Conservation (phyloP, 139 green algal species). For the Axilococcus clingmanii region DNA sequence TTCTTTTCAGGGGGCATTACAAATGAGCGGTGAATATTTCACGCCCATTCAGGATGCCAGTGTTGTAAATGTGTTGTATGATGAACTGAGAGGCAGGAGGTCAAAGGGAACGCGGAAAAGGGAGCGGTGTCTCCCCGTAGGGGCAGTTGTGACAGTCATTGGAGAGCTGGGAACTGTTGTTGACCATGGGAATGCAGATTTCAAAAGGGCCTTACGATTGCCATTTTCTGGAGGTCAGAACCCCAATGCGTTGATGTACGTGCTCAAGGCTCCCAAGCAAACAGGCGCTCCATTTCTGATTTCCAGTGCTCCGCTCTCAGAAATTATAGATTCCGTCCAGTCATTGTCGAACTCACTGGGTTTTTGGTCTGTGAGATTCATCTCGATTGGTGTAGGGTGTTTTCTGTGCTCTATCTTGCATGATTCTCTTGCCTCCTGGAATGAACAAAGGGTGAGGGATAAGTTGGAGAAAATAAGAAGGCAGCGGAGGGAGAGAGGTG, state of each 20-base stretch:
- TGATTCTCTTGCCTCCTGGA: background rate
- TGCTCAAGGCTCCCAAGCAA: background rate
- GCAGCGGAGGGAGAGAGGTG: background rate
- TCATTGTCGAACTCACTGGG: background rate
- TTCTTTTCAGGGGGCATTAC: constrained; percentile 9
- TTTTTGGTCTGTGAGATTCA: no score
- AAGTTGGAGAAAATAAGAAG: background rate
- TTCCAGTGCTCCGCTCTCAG: background rate
- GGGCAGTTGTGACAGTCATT: constrained; percentile 15
- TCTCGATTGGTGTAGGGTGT: no score
- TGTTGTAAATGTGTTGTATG: background rate
- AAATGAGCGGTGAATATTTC: constrained; percentile 8
- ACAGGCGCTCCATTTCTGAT: background rate
- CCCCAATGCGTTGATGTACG: constrained; percentile 5
- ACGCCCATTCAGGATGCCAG: background rate
- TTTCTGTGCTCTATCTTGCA: no score
- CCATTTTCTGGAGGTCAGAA: constrained; percentile 3
- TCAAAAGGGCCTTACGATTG: constrained; percentile 11
- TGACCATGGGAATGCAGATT: constrained; percentile 7
- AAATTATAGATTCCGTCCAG: constrained; percentile 16
- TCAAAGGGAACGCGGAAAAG: constrained; percentile 1
- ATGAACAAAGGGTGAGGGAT: background rate
- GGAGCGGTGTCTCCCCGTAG: constrained; percentile 11
- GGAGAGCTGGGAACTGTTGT: constrained; percentile 16
- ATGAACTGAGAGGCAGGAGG: constrained; percentile 7